A percentile compares a stretch with the other conserved stretches of the same genome.
These are phyloP conservation scores for Hibiscus mutabilis DNA, from an alignment of 345 rosid genomes.

Conservation along the genomic window DNA sequence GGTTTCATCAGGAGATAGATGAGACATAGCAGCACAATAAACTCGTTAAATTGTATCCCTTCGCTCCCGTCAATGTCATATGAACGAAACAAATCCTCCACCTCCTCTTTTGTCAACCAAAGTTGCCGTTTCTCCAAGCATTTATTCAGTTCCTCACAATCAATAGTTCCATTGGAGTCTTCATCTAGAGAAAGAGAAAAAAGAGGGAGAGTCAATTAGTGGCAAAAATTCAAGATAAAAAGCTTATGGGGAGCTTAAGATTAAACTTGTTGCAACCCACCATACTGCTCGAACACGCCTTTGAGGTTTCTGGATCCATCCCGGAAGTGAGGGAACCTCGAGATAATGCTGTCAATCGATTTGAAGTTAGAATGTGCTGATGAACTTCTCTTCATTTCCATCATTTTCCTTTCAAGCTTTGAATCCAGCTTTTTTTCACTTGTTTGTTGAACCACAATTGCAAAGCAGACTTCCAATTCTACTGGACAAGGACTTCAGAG, in stretches of 20 bases:
- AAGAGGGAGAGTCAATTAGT: background rate
- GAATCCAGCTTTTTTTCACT: slow-evolving; percentile 55
- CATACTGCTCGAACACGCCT: slow-evolving; percentile 55
- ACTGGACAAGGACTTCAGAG: too few relatives aligned
- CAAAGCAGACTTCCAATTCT: slow-evolving; percentile 37
- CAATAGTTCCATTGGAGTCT: slow-evolving; percentile 63
- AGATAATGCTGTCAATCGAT: slow-evolving; percentile 60
- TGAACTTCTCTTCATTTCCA: slow-evolving; percentile 46
- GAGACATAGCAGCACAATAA: slow-evolving; percentile 69
- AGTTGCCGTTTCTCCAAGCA: slow-evolving; percentile 57
- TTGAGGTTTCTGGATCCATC: slow-evolving; percentile 60
- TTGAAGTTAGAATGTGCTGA: slow-evolving; percentile 34
- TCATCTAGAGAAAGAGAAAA: slow-evolving; percentile 35
- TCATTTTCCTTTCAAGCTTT: slow-evolving; percentile 62
- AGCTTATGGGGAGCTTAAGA: slow-evolving; percentile 1
- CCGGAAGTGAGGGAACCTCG: slow-evolving; percentile 62
- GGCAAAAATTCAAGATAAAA: background rate
- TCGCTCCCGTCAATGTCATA: slow-evolving; percentile 74
- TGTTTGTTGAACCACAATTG: slow-evolving; percentile 43
- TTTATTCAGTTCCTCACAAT: slow-evolving; percentile 54
- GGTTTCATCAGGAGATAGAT: slow-evolving; percentile 21
- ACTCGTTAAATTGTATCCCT: slow-evolving; percentile 82
- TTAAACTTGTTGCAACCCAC: slow-evolving; percentile 25
- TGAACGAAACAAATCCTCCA: slow-evolving; percentile 62
- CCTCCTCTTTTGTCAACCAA: slow-evolving; percentile 49